Conservation (phyloP, 2,329 filamentous ascomycete genomes). For the Xylariaceae sp. region DNA sequence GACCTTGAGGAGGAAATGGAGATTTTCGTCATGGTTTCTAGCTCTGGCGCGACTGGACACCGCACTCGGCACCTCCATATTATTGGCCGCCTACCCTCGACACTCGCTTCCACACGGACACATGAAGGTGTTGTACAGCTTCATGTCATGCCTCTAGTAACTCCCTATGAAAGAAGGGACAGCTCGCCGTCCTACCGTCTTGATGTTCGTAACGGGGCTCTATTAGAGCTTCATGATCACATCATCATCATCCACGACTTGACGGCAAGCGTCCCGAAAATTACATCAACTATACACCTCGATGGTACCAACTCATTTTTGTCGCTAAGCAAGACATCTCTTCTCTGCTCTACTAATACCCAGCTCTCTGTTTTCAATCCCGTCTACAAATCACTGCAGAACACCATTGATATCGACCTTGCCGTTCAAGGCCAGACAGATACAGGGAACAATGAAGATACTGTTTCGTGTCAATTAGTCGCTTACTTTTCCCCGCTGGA, state of each 20-base stretch:
- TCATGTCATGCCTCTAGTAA: conserved; percentile 36
- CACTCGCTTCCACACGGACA: conserved; percentile 20
- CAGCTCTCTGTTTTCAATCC: conserved; percentile 72
- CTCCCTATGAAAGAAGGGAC: conserved; percentile 6
- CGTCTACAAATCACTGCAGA: conserved; percentile 68
- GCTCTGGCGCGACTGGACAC: conserved; percentile 38
- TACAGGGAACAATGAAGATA: conserved; percentile 42
- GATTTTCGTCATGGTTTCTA: conserved; percentile 60
- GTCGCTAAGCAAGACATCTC: conserved; percentile 69
- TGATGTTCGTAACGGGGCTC: conserved; percentile 67
- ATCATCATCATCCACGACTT: conserved; percentile 69
- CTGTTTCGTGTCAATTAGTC: conserved; percentile 53
- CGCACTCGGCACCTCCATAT: conserved; percentile 40
- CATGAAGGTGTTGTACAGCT: conserved; percentile 38
- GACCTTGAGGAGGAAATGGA: conserved; percentile 56
- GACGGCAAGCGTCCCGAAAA: conserved; percentile 65
- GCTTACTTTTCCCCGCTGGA: conserved; percentile 71
- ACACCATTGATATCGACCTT: conserved; percentile 54
- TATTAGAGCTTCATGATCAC: conserved; percentile 65
- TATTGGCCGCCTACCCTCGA: conserved; percentile 34
- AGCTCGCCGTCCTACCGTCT: conserved; percentile 55
- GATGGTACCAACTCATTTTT: conserved; percentile 66
- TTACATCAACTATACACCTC: conserved; percentile 61
- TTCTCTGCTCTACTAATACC: conserved; percentile 65
- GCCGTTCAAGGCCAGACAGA: conserved; percentile 44